Percentiles rank a stretch among this genome's conserved stretches.
These are phyloP conservation scores for Cladobotryum mycophilum DNA, from an alignment of 2,329 filamentous ascomycete genomes.

Conservation along the genomic window DNA sequence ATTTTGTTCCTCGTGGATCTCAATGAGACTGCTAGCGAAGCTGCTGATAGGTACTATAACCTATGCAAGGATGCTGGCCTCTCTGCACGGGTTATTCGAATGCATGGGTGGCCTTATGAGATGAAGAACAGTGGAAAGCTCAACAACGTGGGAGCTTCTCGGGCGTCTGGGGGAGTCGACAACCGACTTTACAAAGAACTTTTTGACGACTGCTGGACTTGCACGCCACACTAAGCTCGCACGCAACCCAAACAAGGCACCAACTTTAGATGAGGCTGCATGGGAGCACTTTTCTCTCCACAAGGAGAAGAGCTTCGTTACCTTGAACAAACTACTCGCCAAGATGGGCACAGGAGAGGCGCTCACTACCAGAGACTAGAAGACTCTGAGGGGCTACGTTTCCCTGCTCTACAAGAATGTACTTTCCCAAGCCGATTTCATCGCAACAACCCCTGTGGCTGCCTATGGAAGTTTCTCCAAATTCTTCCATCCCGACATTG, in stretches of 20 bases:
- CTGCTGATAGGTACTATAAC: constrained; percentile 34
- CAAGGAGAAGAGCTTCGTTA: constrained; percentile 24
- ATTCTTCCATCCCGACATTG: constrained; percentile 71
- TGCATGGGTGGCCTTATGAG: constrained; percentile 36
- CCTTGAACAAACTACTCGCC: constrained; percentile 31
- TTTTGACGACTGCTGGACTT: constrained; percentile 24
- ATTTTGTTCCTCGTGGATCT: constrained; percentile 43
- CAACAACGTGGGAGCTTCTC: constrained; percentile 14
- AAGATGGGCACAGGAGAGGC: constrained; percentile 23
- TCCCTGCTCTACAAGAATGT: constrained; percentile 33
- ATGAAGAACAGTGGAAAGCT: constrained; percentile 25
- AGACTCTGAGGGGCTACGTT: constrained; percentile 25
- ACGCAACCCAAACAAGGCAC: constrained; percentile 22
- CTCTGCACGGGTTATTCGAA: constrained; percentile 29
- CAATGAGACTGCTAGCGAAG: constrained; percentile 41
- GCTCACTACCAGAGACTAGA: constrained; percentile 22
- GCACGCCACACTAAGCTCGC: constrained; percentile 11
- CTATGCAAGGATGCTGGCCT: constrained; percentile 32
- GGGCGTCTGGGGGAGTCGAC: background rate
- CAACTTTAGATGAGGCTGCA: constrained; percentile 37
- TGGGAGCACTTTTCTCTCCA: constrained; percentile 35
- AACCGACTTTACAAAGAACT: constrained; percentile 31
- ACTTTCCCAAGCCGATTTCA: constrained; percentile 34
- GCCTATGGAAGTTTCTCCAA: constrained; percentile 31
- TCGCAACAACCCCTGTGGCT: constrained; percentile 42